Conservation (phyloP, 2,329 filamentous ascomycete genomes). For the Microcyclosporella mali region DNA sequence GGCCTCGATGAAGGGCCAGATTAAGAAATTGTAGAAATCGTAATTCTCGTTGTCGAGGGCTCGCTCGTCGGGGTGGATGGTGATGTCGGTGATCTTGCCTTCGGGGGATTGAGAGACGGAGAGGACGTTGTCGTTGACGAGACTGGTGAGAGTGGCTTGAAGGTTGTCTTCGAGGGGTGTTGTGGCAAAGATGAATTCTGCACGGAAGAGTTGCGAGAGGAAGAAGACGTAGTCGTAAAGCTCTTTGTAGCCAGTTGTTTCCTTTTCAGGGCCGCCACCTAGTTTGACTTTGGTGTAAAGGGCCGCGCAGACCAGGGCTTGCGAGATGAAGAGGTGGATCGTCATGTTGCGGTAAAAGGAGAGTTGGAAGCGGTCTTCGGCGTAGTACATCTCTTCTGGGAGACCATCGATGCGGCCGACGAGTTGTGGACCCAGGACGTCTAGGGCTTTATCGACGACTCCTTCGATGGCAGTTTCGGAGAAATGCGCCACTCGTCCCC, state of each 20-base stretch:
- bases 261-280: slow-evolving; percentile 68
- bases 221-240: slow-evolving; percentile 77
- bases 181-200: slow-evolving; percentile 93
- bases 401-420: slow-evolving; percentile 74
- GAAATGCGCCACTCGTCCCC: slow-evolving; percentile 90
- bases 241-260: slow-evolving; percentile 62
- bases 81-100: slow-evolving; percentile 56
- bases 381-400: slow-evolving; percentile 87
- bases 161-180: slow-evolving; percentile 77
- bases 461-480: slow-evolving; percentile 69
- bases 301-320: slow-evolving; percentile 80
- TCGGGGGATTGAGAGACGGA: slow-evolving; percentile 54
- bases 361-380: slow-evolving; percentile 88
- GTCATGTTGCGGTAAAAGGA: slow-evolving; percentile 99
- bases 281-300: slow-evolving; percentile 89
- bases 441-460: slow-evolving; percentile 82
- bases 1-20: slow-evolving; percentile 97
- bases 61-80: slow-evolving; percentile 70
- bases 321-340: slow-evolving; percentile 93
- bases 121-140: slow-evolving; percentile 75
- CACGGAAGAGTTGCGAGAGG: slow-evolving; percentile 85
- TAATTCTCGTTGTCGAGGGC: slow-evolving; percentile 82
- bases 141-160: slow-evolving; percentile 66
- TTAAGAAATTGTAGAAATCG: slow-evolving; percentile 97
- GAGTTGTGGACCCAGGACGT: slow-evolving; percentile 83